phyloP scores from a whole-genome alignment of 805 yeast species.

The Myxozyma sirexii region DNA sequence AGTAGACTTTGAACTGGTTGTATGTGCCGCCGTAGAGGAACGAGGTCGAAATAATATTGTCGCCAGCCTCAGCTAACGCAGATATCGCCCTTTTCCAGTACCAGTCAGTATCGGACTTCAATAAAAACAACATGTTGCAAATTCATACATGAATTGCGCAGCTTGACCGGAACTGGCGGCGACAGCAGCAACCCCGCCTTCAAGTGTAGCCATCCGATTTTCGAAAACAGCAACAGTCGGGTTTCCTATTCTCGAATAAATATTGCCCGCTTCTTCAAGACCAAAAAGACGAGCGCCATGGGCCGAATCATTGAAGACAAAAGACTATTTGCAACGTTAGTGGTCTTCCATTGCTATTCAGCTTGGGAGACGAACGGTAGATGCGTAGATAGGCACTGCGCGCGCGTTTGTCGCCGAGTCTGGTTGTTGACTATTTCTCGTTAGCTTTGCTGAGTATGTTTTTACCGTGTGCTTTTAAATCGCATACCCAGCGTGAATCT shows the following conservation, averaged over 20 bases:
- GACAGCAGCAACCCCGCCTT: conserved; percentile 87
- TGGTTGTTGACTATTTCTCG: conserved; percentile 52
- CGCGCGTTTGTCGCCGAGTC: conserved; percentile 71
- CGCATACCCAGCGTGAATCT: conserved; percentile 83
- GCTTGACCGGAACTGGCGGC: conserved; percentile 96
- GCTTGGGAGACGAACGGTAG: conserved; percentile 49
- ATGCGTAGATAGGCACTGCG: conserved; percentile 92
- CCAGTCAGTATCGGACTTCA: not conserved
- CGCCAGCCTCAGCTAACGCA: conserved; percentile 59
- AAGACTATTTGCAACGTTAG: conserved; percentile 52
- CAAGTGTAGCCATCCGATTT: conserved; percentile 88
- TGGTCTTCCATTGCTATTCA: not conserved
- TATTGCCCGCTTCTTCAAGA: conserved; percentile 77
- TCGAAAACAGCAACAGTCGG: conserved; percentile 93
- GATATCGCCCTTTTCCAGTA: conserved; percentile 20
- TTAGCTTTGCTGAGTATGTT: not conserved
- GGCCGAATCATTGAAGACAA: conserved; percentile 80
- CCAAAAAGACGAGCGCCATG: conserved; percentile 93
- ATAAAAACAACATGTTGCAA: no score
- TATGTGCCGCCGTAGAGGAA: conserved; percentile 94
- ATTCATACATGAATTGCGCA: conserved; percentile 63
- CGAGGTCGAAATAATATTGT: conserved; percentile 84
- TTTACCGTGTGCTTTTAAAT: no score
- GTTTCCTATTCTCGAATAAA: conserved; percentile 87
- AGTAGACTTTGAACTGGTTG: conserved; percentile 90